phyloP scores from a whole-genome alignment of 352 stramenopile genomes.

The Phytopythium kandeliae region DNA sequence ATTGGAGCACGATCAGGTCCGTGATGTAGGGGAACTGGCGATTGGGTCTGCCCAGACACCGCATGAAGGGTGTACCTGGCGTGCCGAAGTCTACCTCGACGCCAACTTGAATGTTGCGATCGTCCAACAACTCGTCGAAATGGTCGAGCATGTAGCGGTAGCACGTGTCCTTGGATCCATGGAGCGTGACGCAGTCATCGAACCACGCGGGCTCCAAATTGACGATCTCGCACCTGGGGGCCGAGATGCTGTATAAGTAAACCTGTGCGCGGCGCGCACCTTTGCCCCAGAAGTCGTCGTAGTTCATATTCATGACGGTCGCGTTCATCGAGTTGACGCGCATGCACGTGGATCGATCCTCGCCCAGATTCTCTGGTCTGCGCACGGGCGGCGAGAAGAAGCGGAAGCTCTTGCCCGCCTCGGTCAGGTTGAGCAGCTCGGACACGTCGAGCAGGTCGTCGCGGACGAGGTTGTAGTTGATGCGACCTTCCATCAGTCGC shows the following conservation, averaged over 20 bases:
- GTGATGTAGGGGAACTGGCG: constrained; percentile 46
- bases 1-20: constrained; percentile 53
- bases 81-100: constrained; percentile 37
- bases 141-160: constrained; percentile 49
- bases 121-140: constrained; percentile 29
- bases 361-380: constrained; percentile 21
- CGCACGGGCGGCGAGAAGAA: constrained; percentile 32
- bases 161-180: constrained; percentile 24
- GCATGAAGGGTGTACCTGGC: constrained; percentile 40
- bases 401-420: constrained; percentile 5
- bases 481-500: constrained; percentile 22
- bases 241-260: constrained; percentile 44
- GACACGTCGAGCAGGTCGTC: constrained; percentile 26
- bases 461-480: constrained; percentile 44
- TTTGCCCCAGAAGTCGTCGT: constrained; percentile 40
- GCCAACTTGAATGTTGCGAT: constrained; percentile 31
- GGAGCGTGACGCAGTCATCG: constrained; percentile 20
- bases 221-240: constrained; percentile 31
- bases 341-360: constrained; percentile 36
- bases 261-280: constrained; percentile 26
- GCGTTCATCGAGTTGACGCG: constrained; percentile 42
- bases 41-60: constrained; percentile 33
- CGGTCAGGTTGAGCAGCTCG: constrained; percentile 13
- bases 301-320: constrained; percentile 24
- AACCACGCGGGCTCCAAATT: constrained; percentile 35